Percentiles rank a stretch among this genome's conserved stretches.
phyloP scores from a whole-genome alignment of 371 early-diverging fungal genomes.

The Mucor saturninus region DNA sequence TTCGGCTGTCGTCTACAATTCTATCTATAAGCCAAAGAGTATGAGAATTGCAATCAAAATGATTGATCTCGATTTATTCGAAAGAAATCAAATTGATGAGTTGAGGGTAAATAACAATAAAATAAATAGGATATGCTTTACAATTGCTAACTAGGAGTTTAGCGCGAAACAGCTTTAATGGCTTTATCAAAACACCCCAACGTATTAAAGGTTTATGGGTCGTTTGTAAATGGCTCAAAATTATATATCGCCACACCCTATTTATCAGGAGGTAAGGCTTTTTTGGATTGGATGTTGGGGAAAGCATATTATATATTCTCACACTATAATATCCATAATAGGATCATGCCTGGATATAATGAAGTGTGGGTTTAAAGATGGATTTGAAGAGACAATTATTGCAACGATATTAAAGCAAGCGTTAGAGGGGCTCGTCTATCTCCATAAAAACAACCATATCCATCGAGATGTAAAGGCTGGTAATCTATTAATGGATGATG shows the following conservation, averaged over 20 bases:
- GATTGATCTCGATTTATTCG: slow-evolving; percentile 92
- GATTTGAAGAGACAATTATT: slow-evolving; percentile 79
- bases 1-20: slow-evolving; percentile 84
- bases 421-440: slow-evolving; percentile 81
- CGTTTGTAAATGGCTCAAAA: slow-evolving; percentile 80
- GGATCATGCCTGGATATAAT: slow-evolving; percentile 89
- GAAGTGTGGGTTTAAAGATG: slow-evolving; percentile 79
- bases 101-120: slow-evolving; percentile 62
- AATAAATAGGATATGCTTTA: not conserved
- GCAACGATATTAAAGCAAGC: slow-evolving; percentile 85
- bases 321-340: slow-evolving; percentile 13
- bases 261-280: slow-evolving; percentile 47
- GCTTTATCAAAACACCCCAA: slow-evolving; percentile 84
- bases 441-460: slow-evolving; percentile 85
- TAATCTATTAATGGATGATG: slow-evolving; percentile 81
- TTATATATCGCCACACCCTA: slow-evolving; percentile 85
- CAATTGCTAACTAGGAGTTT: not conserved
- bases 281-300: not conserved
- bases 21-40: slow-evolving; percentile 74
- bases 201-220: slow-evolving; percentile 81
- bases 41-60: slow-evolving; percentile 82
- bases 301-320: slow-evolving; percentile 1
- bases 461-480: slow-evolving; percentile 93
- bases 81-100: slow-evolving; percentile 92
- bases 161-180: slow-evolving; percentile 89